A percentile compares a stretch with the other conserved stretches of the same genome.
Evolutionary conservation across 2,329 filamentous ascomycete species (phyloP).

Genomic region (Talaromyces sp.): DNA sequence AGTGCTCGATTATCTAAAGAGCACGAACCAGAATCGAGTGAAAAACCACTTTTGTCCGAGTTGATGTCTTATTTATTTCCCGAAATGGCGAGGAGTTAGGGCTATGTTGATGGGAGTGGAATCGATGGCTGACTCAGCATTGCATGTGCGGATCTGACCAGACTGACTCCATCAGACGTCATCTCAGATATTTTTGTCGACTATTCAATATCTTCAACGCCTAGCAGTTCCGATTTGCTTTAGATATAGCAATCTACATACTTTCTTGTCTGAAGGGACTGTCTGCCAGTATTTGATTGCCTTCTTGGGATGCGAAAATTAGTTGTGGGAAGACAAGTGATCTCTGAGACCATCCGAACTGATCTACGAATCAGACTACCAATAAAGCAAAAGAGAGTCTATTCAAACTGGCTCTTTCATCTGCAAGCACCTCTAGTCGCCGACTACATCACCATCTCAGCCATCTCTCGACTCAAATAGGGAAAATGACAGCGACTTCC

Average conservation of each 20-base stretch:
- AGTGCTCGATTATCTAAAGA: neutral
- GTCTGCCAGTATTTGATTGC: neutral
- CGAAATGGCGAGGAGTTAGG: neutral
- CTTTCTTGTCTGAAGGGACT: neutral
- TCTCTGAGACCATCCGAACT: neutral
- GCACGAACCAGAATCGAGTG: neutral
- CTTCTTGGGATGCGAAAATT: neutral
- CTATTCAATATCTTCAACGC: neutral
- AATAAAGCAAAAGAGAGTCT: neutral
- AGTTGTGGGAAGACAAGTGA: neutral
- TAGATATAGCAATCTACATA: neutral
- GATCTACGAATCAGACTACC: neutral
- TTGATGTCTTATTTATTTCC: too few relatives aligned
- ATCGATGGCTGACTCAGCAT: neutral
- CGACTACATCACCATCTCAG: constrained; percentile 12
- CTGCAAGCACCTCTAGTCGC: constrained; percentile 5
- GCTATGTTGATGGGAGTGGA: neutral
- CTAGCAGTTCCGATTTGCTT: neutral
- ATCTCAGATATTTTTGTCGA: neutral
- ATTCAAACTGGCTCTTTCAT: constrained; percentile 5
- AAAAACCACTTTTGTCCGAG: neutral
- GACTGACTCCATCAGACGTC: neutral
- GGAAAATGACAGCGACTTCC: neutral
- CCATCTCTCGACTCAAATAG: constrained; percentile 1
- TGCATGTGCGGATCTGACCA: neutral